Evolutionary conservation across 139 green algal species (phyloP).

Genomic region (Volvox africanus): DNA sequence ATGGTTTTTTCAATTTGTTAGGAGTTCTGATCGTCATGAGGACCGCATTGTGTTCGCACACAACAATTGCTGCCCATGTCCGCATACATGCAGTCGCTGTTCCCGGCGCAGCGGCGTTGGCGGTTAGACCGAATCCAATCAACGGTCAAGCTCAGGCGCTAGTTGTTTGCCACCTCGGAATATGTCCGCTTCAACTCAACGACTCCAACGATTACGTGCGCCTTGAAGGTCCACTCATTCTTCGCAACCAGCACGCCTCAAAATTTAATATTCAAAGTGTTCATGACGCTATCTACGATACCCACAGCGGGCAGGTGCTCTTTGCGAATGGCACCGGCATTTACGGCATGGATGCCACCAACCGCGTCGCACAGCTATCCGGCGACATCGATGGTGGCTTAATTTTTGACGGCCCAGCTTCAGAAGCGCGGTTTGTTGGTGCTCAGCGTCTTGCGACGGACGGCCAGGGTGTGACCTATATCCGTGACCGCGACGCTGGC

Average conservation of each 20-base stretch:
- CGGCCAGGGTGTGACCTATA: constrained; percentile 2
- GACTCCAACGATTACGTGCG: background rate
- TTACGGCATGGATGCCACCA: constrained; percentile 1
- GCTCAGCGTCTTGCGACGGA: background rate
- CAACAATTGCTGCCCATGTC: background rate
- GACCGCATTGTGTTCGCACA: background rate
- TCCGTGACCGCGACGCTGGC: constrained; percentile 8
- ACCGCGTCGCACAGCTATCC: background rate
- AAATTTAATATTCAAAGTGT: background rate
- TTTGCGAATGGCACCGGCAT: constrained; percentile 2
- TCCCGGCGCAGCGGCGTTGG: background rate
- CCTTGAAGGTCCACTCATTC: background rate
- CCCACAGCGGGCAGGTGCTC: background rate
- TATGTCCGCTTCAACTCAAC: background rate
- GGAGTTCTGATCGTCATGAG: background rate
- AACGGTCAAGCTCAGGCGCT: background rate
- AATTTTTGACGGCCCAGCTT: background rate
- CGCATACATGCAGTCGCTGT: background rate
- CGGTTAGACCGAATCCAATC: background rate
- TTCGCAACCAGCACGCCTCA: background rate
- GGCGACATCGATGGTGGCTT: background rate
- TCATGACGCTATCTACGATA: background rate
- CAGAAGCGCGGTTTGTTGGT: constrained; percentile 7
- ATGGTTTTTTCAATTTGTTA: background rate
- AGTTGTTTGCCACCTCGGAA: constrained; percentile 14